A percentile compares a stretch with the other conserved stretches of the same genome.
Conservation (phyloP, 129 eudicot genomes). For the Artemisia argyi region DNA sequence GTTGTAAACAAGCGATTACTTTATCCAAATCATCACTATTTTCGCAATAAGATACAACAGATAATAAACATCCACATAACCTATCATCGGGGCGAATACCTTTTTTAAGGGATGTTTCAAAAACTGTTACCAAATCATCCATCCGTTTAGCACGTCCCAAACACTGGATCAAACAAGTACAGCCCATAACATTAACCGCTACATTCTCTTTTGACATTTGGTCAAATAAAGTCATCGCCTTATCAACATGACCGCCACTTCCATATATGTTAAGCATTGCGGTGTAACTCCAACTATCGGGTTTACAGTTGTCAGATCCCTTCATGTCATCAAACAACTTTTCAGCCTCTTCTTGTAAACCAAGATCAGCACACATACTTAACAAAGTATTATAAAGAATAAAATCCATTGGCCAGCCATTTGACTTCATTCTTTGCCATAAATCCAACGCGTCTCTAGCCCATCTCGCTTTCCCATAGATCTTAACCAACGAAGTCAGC, state of each 20-base stretch:
- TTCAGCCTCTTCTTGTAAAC: constrained; percentile 68
- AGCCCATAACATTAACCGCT: constrained; percentile 63
- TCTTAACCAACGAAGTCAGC: constrained; percentile 57
- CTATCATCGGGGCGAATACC: constrained; percentile 69
- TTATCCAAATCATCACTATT: constrained; percentile 50
- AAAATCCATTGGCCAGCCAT: constrained; percentile 72
- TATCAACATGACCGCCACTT: constrained; percentile 61
- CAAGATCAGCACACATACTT: constrained; percentile 80
- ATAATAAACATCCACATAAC: constrained; percentile 69
- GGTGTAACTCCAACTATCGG: constrained; percentile 75
- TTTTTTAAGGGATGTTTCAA: constrained; percentile 40
- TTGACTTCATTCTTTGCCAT: constrained; percentile 63
- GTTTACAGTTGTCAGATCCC: constrained; percentile 39
- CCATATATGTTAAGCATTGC: constrained; percentile 72
- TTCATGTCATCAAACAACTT: constrained; percentile 66
- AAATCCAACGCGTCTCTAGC: constrained; percentile 60
- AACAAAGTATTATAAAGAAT: constrained; percentile 60
- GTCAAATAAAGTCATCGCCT: constrained; percentile 61
- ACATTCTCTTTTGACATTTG: constrained; percentile 51
- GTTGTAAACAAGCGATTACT: constrained; percentile 48
- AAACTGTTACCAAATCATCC: constrained; percentile 57
- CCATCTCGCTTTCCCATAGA: constrained; percentile 75
- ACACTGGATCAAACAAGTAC: constrained; percentile 74
- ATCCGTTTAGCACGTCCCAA: constrained; percentile 59
- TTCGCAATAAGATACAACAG: constrained; percentile 58